These are phyloP conservation scores for Fraxinus latifolia DNA, from an alignment of 305 asterid species.

Conservation along the genomic window DNA sequence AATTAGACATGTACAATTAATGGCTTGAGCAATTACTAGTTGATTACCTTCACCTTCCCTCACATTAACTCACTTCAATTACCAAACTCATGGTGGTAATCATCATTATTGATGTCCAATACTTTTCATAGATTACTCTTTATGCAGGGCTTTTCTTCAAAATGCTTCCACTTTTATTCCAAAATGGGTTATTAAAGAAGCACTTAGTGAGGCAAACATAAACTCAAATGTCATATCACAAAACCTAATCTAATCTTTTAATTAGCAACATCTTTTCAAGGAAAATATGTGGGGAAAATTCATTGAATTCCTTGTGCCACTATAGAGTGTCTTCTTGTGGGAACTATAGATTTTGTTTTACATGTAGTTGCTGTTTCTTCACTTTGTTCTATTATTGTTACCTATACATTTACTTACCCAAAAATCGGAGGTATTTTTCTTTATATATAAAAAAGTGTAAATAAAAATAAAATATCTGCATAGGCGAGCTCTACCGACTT, in stretches of 20 bases:
- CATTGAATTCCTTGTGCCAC: slow-evolving; percentile 11
- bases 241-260: slow-evolving; percentile 7
- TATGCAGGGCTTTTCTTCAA: background rate
- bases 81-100: slow-evolving; percentile 7
- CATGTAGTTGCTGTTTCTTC: background rate
- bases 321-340: background rate
- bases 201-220: slow-evolving; percentile 21
- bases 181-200: background rate
- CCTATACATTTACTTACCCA: background rate
- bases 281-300: slow-evolving; percentile 4
- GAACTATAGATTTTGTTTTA: background rate
- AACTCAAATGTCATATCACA: slow-evolving; percentile 13
- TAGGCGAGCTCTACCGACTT: background rate
- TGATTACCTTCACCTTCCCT: background rate
- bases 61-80: background rate
- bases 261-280: background rate
- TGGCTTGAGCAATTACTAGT: background rate
- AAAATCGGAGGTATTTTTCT: background rate
- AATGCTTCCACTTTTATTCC: slow-evolving; percentile 6
- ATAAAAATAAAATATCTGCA: too few species aligned
- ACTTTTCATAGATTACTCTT: background rate
- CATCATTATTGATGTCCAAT: background rate
- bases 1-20: background rate
- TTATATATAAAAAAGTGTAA: too few species aligned
- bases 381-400: background rate